These are phyloP conservation scores for Tolypocladium tropicale DNA, from an alignment of 2,329 filamentous ascomycete species.

Conservation along the genomic window DNA sequence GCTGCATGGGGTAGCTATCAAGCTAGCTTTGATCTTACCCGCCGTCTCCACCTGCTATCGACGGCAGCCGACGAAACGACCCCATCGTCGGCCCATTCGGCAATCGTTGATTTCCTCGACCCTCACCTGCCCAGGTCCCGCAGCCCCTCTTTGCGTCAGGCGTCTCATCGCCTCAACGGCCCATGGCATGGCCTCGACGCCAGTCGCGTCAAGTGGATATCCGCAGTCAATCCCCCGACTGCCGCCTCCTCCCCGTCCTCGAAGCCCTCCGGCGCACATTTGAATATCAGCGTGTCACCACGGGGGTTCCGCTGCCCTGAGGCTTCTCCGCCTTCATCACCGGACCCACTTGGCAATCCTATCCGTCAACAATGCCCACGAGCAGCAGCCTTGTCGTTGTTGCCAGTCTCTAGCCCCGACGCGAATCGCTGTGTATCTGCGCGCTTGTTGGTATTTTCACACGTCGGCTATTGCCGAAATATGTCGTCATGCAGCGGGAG, in stretches of 20 bases:
- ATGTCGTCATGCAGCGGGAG: not conserved
- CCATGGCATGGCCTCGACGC: not conserved
- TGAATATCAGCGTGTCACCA: not conserved
- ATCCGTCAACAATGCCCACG: too few species aligned
- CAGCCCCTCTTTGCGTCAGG: not conserved
- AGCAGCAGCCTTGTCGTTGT: too few species aligned
- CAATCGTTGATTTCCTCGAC: not conserved
- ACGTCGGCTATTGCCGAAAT: not conserved
- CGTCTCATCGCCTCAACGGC: not conserved
- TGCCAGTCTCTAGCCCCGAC: too few species aligned
- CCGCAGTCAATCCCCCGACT: not conserved
- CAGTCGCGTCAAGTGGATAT: not conserved
- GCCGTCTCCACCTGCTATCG: not conserved
- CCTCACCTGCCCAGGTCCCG: not conserved
- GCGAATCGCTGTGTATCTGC: too few species aligned
- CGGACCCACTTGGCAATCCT: constrained; percentile 34
- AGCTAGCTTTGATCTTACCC: not conserved
- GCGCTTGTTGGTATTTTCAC: too few species aligned
- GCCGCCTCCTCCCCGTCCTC: not conserved
- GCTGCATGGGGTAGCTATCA: not conserved
- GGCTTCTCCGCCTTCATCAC: constrained; percentile 38
- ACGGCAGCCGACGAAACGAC: not conserved
- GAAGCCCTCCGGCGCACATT: not conserved
- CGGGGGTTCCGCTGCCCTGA: constrained; percentile 20
- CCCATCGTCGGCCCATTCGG: not conserved